phyloP scores from a whole-genome alignment of 805 yeast genomes.

The Monosporozyma aerobia region DNA sequence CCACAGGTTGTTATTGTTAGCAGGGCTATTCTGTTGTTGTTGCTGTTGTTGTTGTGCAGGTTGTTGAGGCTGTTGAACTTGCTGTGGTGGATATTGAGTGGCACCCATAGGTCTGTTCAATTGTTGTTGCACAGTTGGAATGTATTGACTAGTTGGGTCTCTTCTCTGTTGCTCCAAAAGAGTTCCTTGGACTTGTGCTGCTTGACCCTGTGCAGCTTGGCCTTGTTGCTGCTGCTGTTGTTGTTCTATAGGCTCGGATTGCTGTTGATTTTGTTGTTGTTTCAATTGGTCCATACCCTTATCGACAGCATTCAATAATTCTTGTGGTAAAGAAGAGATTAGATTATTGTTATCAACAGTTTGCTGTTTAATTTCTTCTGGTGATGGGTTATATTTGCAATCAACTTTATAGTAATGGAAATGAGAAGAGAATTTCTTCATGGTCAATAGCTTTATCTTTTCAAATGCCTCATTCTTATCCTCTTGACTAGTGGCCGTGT shows the following conservation, averaged over 20 bases:
- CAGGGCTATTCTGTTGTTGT: constrained; percentile 4
- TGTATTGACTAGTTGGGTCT: constrained; percentile 2
- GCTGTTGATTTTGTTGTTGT: constrained; percentile 13
- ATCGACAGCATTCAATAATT: constrained; percentile 22
- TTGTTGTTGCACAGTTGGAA: constrained; percentile 14
- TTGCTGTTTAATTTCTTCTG: constrained; percentile 28
- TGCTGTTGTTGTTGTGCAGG: constrained; percentile 5
- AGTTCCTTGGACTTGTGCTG: constrained; percentile 6
- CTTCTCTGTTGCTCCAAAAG: constrained; percentile 13
- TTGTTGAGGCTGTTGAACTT: constrained; percentile 4
- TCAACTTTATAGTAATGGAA: constrained; percentile 28
- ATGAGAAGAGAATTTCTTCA: constrained; percentile 29
- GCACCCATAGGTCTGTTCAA: constrained; percentile 5
- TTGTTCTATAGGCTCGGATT: constrained; percentile 3
- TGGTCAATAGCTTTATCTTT: constrained; percentile 26
- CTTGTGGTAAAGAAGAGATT: constrained; percentile 21
- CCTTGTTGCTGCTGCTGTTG: constrained; percentile 5
- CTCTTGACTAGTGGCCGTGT: background rate
- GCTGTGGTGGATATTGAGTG: constrained; percentile 5
- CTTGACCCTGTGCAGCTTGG: background rate
- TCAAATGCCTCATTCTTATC: constrained; percentile 22
- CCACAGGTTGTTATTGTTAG: constrained; percentile 10
- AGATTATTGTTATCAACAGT: constrained; percentile 21
- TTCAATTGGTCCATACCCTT: constrained; percentile 24
- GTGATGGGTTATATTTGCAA: constrained; percentile 26